Evolutionary conservation across 768 basidiomycete genomes (phyloP).

Genomic region (Mycena alexandri): DNA sequence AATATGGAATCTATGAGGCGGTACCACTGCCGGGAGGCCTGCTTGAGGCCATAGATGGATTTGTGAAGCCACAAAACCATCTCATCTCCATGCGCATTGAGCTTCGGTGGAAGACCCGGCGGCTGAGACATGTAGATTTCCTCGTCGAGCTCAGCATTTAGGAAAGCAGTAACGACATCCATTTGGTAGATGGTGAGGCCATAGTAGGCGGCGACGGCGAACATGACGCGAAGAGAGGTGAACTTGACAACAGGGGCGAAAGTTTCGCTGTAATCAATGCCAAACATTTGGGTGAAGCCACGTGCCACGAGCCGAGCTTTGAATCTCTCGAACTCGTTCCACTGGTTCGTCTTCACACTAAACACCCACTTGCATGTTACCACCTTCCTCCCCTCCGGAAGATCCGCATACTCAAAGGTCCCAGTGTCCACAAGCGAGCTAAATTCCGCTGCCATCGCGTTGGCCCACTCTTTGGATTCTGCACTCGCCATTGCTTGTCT

Average conservation of each 20-base stretch:
- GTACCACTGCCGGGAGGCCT: neutral
- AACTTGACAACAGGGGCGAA: neutral
- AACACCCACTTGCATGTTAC: conserved; percentile 5
- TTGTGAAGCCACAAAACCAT: neutral
- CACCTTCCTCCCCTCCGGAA: neutral
- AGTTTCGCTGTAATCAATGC: neutral
- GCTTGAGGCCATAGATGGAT: conserved; percentile 5
- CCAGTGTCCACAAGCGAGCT: neutral
- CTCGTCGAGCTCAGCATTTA: conserved; percentile 1
- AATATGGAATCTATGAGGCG: neutral
- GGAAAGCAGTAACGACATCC: conserved; percentile 6
- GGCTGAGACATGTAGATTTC: conserved; percentile 3
- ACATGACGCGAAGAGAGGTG: conserved; percentile 1
- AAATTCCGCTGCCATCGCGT: neutral
- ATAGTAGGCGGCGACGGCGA: neutral
- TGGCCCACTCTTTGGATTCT: neutral
- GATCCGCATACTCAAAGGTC: neutral
- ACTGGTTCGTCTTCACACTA: neutral
- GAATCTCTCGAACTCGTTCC: conserved; percentile 3
- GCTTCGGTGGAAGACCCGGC: neutral
- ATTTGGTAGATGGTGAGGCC: conserved; percentile 9
- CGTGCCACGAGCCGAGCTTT: neutral
- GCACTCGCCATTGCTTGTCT: neutral
- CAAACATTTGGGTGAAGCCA: neutral
- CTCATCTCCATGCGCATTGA: neutral